Conservation (phyloP, 192 early-diverging fungal species). For the Dissophora ornata region DNA sequence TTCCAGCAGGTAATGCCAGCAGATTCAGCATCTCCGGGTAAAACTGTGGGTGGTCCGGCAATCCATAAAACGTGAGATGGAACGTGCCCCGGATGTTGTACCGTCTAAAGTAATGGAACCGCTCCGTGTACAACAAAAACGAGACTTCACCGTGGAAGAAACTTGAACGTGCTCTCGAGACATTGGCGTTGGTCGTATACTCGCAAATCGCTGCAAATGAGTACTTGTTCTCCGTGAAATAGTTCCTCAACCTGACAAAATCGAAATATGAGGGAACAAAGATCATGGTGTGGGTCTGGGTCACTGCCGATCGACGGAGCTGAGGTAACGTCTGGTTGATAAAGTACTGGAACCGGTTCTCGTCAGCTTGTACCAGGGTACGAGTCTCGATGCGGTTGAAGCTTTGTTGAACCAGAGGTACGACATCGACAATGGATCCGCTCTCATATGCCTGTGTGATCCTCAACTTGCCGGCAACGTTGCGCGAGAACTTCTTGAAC, state of each 20-base stretch:
- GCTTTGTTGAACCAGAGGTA: slow-evolving; percentile 80
- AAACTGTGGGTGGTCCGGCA: slow-evolving; percentile 87
- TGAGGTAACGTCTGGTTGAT: slow-evolving; percentile 69
- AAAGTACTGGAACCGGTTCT: slow-evolving; percentile 89
- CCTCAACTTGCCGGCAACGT: slow-evolving; percentile 79
- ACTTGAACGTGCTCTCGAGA: slow-evolving; percentile 77
- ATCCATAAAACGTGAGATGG: slow-evolving; percentile 90
- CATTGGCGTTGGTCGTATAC: slow-evolving; percentile 84
- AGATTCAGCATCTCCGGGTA: slow-evolving; percentile 93
- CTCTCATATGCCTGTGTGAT: slow-evolving; percentile 65
- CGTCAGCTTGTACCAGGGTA: slow-evolving; percentile 72
- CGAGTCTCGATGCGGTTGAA: slow-evolving; percentile 79
- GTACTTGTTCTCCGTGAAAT: slow-evolving; percentile 79
- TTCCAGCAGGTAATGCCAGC: slow-evolving; percentile 63
- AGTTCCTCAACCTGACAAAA: slow-evolving; percentile 93
- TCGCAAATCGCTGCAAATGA: slow-evolving; percentile 87
- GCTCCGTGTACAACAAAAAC: slow-evolving; percentile 90
- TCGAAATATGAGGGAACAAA: slow-evolving; percentile 97
- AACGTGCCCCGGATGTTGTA: slow-evolving; percentile 85
- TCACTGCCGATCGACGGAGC: slow-evolving; percentile 64
- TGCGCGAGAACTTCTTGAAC: slow-evolving; percentile 74
- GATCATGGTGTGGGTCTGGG: slow-evolving; percentile 75
- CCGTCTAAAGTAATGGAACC: slow-evolving; percentile 96
- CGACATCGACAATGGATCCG: slow-evolving; percentile 85
- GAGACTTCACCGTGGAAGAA: slow-evolving; percentile 85